Conservation (phyloP, 805 yeast species). For the Candida nemodendra region DNA sequence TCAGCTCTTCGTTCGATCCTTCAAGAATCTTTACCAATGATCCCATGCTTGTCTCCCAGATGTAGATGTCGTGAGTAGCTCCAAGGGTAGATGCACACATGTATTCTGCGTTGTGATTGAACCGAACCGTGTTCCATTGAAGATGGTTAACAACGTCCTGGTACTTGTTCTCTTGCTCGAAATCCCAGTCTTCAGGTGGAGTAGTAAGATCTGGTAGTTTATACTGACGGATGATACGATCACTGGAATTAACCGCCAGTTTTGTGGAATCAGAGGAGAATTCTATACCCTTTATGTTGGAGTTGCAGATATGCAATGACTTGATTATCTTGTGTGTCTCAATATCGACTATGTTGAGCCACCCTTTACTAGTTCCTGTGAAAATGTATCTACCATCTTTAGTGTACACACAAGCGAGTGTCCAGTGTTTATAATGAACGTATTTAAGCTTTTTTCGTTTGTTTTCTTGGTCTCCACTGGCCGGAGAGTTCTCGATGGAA, state of each 20-base stretch:
- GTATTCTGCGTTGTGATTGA: constrained; percentile 77
- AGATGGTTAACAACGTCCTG: constrained; percentile 87
- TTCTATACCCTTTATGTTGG: constrained; percentile 68
- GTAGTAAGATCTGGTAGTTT: constrained; percentile 35
- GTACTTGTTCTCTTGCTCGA: constrained; percentile 75
- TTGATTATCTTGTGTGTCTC: constrained; percentile 37
- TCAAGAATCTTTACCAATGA: constrained; percentile 85
- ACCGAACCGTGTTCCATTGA: constrained; percentile 82
- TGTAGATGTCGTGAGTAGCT: constrained; percentile 81
- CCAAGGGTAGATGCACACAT: constrained; percentile 88
- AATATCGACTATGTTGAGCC: constrained; percentile 51
- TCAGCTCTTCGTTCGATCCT: constrained; percentile 85
- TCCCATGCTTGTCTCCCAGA: constrained; percentile 91
- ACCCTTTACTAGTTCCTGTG: constrained; percentile 81
- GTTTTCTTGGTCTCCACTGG: constrained; percentile 21
- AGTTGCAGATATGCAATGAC: constrained; percentile 51
- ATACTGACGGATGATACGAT: constrained; percentile 68
- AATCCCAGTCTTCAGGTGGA: constrained; percentile 24
- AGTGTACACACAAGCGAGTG: constrained; percentile 51
- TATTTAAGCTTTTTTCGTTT: constrained; percentile 16
- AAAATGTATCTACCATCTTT: constrained; percentile 56
- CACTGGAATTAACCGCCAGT: constrained; percentile 74
- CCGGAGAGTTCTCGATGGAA: constrained; percentile 7
- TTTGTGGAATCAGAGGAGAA: constrained; percentile 59
- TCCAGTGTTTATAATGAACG: constrained; percentile 37